Percentiles rank a stretch among this genome's conserved stretches.
Evolutionary conservation across 495 filamentous ascomycete species (phyloP).

Genomic region (Daldinia caldariorum): DNA sequence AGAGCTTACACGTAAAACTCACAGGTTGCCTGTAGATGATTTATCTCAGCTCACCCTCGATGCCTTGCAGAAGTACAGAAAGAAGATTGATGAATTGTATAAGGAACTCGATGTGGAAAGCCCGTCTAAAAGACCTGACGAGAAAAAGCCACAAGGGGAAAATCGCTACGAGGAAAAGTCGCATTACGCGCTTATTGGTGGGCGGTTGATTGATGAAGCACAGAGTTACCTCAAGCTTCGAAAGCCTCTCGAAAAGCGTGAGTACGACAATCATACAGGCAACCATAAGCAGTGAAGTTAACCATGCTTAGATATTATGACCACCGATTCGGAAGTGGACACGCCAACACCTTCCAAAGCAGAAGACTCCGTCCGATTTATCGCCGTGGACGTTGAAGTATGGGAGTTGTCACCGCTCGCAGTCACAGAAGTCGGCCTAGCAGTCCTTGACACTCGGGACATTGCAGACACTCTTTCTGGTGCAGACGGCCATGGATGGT

Average conservation of each 20-base stretch:
- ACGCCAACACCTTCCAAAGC: constrained; percentile 54
- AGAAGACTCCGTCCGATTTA: constrained; percentile 68
- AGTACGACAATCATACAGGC: neutral
- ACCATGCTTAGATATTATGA: neutral
- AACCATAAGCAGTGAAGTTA: neutral
- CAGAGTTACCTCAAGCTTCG: constrained; percentile 77
- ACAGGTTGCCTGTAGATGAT: constrained; percentile 23
- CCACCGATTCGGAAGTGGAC: constrained; percentile 26
- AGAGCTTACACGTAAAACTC: constrained; percentile 30
- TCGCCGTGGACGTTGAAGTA: constrained; percentile 83
- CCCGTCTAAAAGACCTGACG: neutral
- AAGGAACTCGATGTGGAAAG: constrained; percentile 50
- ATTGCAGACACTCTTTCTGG: constrained; percentile 66
- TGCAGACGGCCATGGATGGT: constrained; percentile 69
- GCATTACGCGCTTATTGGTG: constrained; percentile 49
- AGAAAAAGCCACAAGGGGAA: constrained; percentile 51
- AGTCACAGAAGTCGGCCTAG: constrained; percentile 88
- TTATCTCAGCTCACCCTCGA: constrained; percentile 18
- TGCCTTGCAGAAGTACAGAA: constrained; percentile 26
- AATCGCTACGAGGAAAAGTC: neutral
- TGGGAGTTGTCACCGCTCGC: constrained; percentile 69
- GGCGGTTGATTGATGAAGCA: constrained; percentile 63
- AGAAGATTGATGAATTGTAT: constrained; percentile 42
- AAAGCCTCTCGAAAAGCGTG: constrained; percentile 28
- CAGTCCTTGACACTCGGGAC: constrained; percentile 78